Conservation (phyloP, 495 filamentous ascomycete genomes). For the Lichenothelia convexa region DNA sequence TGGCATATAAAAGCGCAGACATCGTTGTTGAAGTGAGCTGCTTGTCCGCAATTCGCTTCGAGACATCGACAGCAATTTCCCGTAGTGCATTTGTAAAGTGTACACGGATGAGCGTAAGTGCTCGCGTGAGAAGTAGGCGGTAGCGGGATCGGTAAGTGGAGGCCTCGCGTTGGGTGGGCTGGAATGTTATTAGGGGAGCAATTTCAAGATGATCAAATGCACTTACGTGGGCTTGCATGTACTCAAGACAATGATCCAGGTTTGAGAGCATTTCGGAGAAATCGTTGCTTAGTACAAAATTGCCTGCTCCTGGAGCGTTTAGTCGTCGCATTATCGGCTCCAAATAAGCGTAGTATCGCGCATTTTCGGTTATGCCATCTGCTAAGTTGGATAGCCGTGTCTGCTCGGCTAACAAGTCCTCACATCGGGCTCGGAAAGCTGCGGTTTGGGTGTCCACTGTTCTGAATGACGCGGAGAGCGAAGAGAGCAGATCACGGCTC, state of each 20-base stretch:
- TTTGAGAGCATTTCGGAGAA: conserved; percentile 74
- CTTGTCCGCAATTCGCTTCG: conserved; percentile 48
- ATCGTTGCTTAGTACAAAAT: conserved; percentile 57
- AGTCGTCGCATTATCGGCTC: conserved; percentile 77
- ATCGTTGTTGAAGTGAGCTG: conserved; percentile 61
- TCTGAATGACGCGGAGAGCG: conserved; percentile 64
- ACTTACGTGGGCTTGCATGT: conserved; percentile 69
- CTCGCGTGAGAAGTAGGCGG: conserved; percentile 49
- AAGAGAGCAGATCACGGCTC: conserved; percentile 54
- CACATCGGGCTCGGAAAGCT: conserved; percentile 77
- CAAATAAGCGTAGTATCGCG: conserved; percentile 80
- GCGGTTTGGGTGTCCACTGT: conserved; percentile 78
- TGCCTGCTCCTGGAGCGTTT: conserved; percentile 79
- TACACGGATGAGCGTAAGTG: conserved; percentile 66
- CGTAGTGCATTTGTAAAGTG: conserved; percentile 57
- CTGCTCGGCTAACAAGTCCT: conserved; percentile 65
- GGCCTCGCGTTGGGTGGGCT: conserved; percentile 72
- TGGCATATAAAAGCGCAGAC: conserved; percentile 59
- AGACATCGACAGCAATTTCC: conserved; percentile 51
- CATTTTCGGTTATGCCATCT: conserved; percentile 62
- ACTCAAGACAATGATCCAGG: conserved; percentile 73
- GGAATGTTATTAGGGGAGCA: conserved; percentile 5
- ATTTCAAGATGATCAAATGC: neutral
- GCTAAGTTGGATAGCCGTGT: conserved; percentile 55
- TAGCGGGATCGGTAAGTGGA: conserved; percentile 61